These are phyloP conservation scores for Spizellomyces sp. DNA, from an alignment of 192 early-diverging fungal species.

Conservation along the genomic window DNA sequence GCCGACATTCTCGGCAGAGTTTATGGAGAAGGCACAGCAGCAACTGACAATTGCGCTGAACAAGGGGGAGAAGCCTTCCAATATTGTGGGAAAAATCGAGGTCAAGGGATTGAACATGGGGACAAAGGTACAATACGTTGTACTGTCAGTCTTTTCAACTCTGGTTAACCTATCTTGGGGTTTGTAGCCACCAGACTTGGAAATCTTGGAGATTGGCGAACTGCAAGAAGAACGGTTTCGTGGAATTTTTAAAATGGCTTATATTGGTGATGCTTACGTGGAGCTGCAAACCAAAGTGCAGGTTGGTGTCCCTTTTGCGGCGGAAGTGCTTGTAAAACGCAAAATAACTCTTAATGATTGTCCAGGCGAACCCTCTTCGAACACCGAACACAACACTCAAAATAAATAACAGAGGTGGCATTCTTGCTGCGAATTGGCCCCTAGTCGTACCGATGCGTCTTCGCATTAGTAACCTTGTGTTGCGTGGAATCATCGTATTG, in stretches of 20 bases:
- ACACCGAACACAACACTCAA: conserved; percentile 23
- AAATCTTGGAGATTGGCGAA: conserved; percentile 97
- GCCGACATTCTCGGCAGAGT: conserved; percentile 85
- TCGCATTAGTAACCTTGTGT: conserved; percentile 82
- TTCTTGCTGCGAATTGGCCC: conserved; percentile 88
- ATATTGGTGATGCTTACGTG: conserved; percentile 90
- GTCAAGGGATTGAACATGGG: conserved; percentile 97
- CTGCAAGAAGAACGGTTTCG: conserved; percentile 91
- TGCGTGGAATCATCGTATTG: conserved; percentile 90
- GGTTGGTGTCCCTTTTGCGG: conserved; percentile 42
- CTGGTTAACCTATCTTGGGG: not conserved
- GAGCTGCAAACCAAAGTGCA: conserved; percentile 93
- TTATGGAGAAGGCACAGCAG: conserved; percentile 82
- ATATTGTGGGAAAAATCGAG: conserved; percentile 88
- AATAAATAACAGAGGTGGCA: conserved; percentile 19
- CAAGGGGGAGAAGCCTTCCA: conserved; percentile 89
- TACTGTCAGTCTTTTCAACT: not conserved
- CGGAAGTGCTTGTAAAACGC: not conserved
- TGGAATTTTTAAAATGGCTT: conserved; percentile 93
- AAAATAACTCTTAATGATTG: not conserved
- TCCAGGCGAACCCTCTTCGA: conserved; percentile 73
- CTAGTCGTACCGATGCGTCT: conserved; percentile 96
- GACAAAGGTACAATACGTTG: conserved; percentile 57
- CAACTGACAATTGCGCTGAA: conserved; percentile 91
- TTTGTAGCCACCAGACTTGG: conserved; percentile 85